Conservation (phyloP, 2,329 filamentous ascomycete genomes). For the Penicillium sp. region DNA sequence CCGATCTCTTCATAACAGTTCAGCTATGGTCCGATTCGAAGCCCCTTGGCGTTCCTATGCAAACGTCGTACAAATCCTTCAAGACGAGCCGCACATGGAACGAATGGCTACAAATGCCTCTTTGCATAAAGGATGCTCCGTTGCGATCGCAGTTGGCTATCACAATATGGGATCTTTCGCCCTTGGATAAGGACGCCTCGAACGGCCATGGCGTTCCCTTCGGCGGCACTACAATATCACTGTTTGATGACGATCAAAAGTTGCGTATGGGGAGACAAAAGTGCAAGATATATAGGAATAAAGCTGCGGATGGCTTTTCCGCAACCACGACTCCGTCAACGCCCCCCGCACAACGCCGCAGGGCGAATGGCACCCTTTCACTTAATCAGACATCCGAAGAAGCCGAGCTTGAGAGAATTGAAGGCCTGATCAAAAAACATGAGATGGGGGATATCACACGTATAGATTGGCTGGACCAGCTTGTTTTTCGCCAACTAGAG, state of each 20-base stretch:
- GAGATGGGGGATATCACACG: slow-evolving; percentile 95
- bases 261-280: slow-evolving; percentile 89
- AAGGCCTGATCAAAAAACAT: slow-evolving; percentile 91
- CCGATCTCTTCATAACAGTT: slow-evolving; percentile 87
- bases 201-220: slow-evolving; percentile 82
- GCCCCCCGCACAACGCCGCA: slow-evolving; percentile 52
- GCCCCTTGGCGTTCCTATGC: slow-evolving; percentile 82
- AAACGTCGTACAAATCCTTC: slow-evolving; percentile 91
- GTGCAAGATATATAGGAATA: slow-evolving; percentile 77
- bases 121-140: slow-evolving; percentile 78
- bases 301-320: slow-evolving; percentile 78
- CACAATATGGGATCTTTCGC: slow-evolving; percentile 91
- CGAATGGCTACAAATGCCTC: slow-evolving; percentile 88
- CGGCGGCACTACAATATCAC: slow-evolving; percentile 81
- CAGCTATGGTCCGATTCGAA: slow-evolving; percentile 97
- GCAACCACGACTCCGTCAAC: slow-evolving; percentile 73
- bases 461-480: slow-evolving; percentile 91
- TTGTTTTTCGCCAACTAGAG: slow-evolving; percentile 88
- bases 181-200: slow-evolving; percentile 65
- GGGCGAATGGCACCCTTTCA: slow-evolving; percentile 44
- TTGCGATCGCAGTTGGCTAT: slow-evolving; percentile 80
- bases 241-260: slow-evolving; percentile 93
- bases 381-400: slow-evolving; percentile 62
- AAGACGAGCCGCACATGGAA: slow-evolving; percentile 75
- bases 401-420: slow-evolving; percentile 82